Percentiles rank a stretch among this genome's conserved stretches.
These are phyloP conservation scores for Plectosphaerella sp. DNA, from an alignment of 2,329 filamentous ascomycete genomes.

Conservation along the genomic window DNA sequence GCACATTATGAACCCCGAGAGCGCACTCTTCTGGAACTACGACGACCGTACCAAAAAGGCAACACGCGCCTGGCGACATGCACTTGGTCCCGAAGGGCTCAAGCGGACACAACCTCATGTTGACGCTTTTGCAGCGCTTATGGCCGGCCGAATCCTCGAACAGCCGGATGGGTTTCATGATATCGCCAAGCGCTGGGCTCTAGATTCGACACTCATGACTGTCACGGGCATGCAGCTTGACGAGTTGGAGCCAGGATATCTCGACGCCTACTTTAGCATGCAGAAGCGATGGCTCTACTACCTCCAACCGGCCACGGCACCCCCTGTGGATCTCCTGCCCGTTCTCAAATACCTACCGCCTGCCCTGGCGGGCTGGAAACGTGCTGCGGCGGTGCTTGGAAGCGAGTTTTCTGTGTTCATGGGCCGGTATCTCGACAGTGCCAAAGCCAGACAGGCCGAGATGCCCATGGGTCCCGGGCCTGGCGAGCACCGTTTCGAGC, in stretches of 20 bases:
- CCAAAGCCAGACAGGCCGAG: constrained; percentile 20
- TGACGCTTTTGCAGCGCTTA: constrained; percentile 14
- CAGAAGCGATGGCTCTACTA: constrained; percentile 17
- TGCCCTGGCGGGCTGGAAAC: constrained; percentile 41
- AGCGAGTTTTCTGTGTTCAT: constrained; percentile 32
- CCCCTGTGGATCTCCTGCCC: constrained; percentile 19
- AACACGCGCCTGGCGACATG: constrained; percentile 9
- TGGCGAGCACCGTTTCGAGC: constrained; percentile 33
- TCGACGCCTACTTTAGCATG: constrained; percentile 13
- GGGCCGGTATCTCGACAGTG: constrained; percentile 28
- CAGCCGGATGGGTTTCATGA: constrained; percentile 8
- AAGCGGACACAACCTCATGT: constrained; percentile 11
- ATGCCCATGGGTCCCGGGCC: constrained; percentile 6
- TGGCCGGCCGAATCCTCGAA: constrained; percentile 13
- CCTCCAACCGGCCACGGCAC: constrained; percentile 18
- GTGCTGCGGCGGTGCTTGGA: constrained; percentile 32
- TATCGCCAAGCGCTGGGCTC: constrained; percentile 16
- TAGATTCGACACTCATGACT: constrained; percentile 17
- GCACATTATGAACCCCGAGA: constrained; percentile 15
- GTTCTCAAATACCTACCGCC: constrained; percentile 35
- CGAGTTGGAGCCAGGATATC: constrained; percentile 9
- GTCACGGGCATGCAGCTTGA: constrained; percentile 15
- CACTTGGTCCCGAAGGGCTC: constrained; percentile 16
- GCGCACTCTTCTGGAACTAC: constrained; percentile 5
- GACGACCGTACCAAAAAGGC: constrained; percentile 4